Conservation (phyloP, 2,329 filamentous ascomycete species). For the Penicillium oxalicum region DNA sequence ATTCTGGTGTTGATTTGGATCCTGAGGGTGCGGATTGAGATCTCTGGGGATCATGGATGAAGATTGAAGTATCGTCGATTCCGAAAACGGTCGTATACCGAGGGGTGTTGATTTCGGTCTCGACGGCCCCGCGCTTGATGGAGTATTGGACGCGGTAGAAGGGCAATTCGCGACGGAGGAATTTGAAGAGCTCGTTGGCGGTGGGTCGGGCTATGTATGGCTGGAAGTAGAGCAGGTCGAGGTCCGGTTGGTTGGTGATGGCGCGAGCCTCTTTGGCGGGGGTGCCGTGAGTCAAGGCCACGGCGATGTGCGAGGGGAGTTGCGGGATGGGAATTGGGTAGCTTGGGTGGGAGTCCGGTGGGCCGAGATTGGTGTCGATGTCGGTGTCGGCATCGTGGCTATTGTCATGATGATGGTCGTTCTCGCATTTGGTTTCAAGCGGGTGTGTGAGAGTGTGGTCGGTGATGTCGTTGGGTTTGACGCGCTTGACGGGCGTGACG, state of each 20-base stretch:
- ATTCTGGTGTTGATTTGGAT: neutral
- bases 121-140: slow-evolving; percentile 59
- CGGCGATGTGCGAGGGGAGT: slow-evolving; percentile 40
- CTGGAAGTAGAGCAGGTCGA: slow-evolving; percentile 70
- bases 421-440: neutral
- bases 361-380: neutral
- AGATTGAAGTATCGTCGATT: slow-evolving; percentile 58
- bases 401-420: too few species aligned
- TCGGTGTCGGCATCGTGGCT: too few species aligned
- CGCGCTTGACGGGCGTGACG: slow-evolving; percentile 37
- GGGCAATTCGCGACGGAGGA: slow-evolving; percentile 63
- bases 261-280: slow-evolving; percentile 49
- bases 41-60: slow-evolving; percentile 29
- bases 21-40: neutral
- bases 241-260: slow-evolving; percentile 62
- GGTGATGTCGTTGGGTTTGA: slow-evolving; percentile 22
- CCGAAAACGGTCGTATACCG: slow-evolving; percentile 59
- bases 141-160: slow-evolving; percentile 72
- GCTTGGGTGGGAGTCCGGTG: slow-evolving; percentile 41
- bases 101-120: slow-evolving; percentile 58
- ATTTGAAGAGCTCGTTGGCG: slow-evolving; percentile 59
- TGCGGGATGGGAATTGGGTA: slow-evolving; percentile 51
- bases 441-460: neutral
- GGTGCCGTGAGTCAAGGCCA: slow-evolving; percentile 20
- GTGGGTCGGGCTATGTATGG: slow-evolving; percentile 60